Base-by-base conservation (phyloP, 176 grass and related monocot genomes). In the Thinopyrum elongatum region DNA sequence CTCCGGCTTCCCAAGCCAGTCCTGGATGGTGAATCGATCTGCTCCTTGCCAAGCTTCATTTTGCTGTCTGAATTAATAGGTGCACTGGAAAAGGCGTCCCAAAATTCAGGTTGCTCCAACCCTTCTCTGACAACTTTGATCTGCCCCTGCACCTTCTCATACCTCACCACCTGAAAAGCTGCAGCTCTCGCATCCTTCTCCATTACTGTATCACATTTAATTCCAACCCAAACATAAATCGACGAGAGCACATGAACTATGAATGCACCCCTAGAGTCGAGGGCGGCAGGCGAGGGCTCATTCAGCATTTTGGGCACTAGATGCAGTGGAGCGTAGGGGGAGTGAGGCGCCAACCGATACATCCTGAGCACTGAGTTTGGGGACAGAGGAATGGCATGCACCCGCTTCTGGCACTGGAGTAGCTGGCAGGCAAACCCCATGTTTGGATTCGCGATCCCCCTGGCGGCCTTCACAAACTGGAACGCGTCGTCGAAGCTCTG, bases 391-490 rank as follows among this genome's bases (percentile, higher is more conserved):
- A 99, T 94, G 0, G 95, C 97, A 81, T 96, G 94, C 58, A 99
- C 97, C 88, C 97, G 73, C 87, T 99, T 99, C 39, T 99, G 97
- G 82, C 97, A 99, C 85, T 99, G 97, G 10, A 99, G 85, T 6
- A 99, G 87, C 90, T 99, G 97, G 77, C 97, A 99, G 5, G 97
- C 97, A 2, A 99, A 99, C 31, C 97, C 97, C 97, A 99, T 93
- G 84, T 99, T 99, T 1, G 97, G 97, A 57, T 99, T 97, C 10
- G 97, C 94, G 0, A 99, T 99, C n/a, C 97, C 92, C 30, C 97
- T 92, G 36, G 97, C 97, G 5, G 94, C 90, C 76, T 99, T 99
- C 8, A 99, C 97, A 83, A 92, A 91, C 79, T 96, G 87, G 85
- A 99, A 99, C 0, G 97, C 97, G 51, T 97, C 92, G 10, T 98